Evolutionary conservation across 2,329 filamentous ascomycete species (phyloP), one percentile per base, ranked within the genome.

Genomic region (Canariomyces notabilis): DNA sequence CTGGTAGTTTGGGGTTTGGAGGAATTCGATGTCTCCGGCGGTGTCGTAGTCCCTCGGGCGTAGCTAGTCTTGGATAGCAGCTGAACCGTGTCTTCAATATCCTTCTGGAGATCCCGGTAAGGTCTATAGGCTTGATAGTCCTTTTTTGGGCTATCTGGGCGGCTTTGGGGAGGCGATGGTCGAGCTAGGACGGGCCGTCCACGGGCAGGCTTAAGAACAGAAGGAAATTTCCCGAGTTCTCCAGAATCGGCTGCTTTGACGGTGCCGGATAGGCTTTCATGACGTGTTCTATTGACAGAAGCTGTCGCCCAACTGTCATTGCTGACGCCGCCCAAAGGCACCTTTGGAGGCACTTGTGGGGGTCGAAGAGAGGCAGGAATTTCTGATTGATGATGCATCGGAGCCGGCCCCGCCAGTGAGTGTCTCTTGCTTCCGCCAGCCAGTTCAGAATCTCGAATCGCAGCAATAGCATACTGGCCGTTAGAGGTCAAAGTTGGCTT

Each of bases 151-250:
- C 49, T 50, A 3, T 33, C 49, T n/a, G 23, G 21, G 14, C 50
- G 48, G 35, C 42, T 49, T 21, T 48, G 31, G 9, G 52, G 47
- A 21, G 49, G 35, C 9, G 45, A 26, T 21, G n/a, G n/a, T n/a
- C 51, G 48, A n/a, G 41, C 31, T 16, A 41, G 43, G 21, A 38
- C 42, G 7, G 53, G 51, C n/a, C 53, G 58, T 0, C 56, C 61
- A 6, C 55, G 55, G 2, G 59, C 62, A 12, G 63, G 59, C 35
- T 61, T 59, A 7, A 66, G 52, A 14, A 64, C 56, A 0, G 64
- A 61, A 0, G 60, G 63, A 2, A 61, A 46, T 23, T 61, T 56
- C 18, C 49, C 21, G 16, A 57, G 47, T 6, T 34, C 44, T 12
- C 48, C 11, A 7, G 33, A 7, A n/a, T 32, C n/a, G 23, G 12